A percentile compares a stretch with the other conserved stretches of the same genome.
Conservation (phyloP, 305 asterid genomes). For the Solanum hybrid region DNA sequence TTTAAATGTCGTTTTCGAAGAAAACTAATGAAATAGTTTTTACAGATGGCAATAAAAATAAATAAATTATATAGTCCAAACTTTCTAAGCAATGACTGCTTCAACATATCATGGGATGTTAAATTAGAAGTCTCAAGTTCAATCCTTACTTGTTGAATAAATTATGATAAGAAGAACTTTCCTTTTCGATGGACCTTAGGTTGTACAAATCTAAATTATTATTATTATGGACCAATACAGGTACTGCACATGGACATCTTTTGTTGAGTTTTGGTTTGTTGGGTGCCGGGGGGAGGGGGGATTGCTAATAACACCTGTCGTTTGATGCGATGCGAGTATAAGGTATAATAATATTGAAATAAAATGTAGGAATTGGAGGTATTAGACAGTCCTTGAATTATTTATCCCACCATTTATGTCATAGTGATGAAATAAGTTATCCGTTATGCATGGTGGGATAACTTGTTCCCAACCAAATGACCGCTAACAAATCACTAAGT, state of each 20-base stretch:
- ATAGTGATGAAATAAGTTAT: no score
- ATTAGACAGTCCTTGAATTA: fast-evolving
- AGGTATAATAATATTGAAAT: no score
- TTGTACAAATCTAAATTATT: neutral
- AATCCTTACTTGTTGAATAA: neutral
- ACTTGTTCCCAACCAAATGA: neutral
- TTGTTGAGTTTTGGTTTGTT: neutral
- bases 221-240: no score
- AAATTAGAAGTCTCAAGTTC: neutral
- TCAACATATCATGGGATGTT: no score
- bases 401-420: neutral
- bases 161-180: no score
- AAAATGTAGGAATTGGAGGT: no score
- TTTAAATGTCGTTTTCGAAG: neutral
- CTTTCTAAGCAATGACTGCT: neutral
- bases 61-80: neutral
- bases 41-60: neutral
- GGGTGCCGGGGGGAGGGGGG: neutral
- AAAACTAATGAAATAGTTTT: neutral
- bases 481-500: neutral
- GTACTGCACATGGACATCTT: neutral
- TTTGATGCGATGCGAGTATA: no score
- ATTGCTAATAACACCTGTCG: neutral
- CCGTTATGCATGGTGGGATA: neutral
- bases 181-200: neutral